Percentiles rank a stretch among this genome's conserved stretches.
Conservation (phyloP, 2,329 filamentous ascomycete genomes). For the Aspergillus fumigatiaffinis region DNA sequence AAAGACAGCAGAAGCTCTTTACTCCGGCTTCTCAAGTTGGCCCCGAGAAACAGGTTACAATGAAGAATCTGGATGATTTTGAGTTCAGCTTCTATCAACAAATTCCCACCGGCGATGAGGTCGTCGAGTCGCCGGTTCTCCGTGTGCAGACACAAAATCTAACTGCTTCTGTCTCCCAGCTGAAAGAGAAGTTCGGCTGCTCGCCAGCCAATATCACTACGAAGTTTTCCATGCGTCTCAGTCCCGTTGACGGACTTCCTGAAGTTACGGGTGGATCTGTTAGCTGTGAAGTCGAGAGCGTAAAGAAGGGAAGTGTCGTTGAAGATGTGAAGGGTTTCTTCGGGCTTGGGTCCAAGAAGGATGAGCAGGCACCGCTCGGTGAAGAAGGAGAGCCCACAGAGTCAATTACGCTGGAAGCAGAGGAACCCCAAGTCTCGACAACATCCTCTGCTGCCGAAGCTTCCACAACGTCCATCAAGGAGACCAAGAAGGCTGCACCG, state of each 20-base stretch:
- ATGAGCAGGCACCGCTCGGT: slow-evolving; percentile 68
- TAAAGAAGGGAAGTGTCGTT: slow-evolving; percentile 75
- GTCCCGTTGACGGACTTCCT: slow-evolving; percentile 70
- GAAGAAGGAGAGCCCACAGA: slow-evolving; percentile 55
- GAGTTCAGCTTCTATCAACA: slow-evolving; percentile 75
- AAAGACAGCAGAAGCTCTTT: slow-evolving; percentile 78
- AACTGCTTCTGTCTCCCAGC: slow-evolving; percentile 72
- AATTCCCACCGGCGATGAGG: slow-evolving; percentile 44
- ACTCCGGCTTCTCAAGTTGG: slow-evolving; percentile 71
- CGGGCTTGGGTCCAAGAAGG: slow-evolving; percentile 88
- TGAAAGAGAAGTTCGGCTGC: slow-evolving; percentile 77
- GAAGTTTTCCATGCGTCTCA: slow-evolving; percentile 72
- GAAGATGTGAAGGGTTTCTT: slow-evolving; percentile 96
- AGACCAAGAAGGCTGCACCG: slow-evolving; percentile 34
- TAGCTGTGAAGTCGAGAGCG: slow-evolving; percentile 77
- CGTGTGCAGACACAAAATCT: slow-evolving; percentile 76
- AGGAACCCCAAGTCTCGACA: slow-evolving; percentile 45
- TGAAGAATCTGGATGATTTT: slow-evolving; percentile 80
- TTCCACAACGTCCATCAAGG: slow-evolving; percentile 47
- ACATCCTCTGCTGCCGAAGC: slow-evolving; percentile 43
- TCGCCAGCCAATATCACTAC: slow-evolving; percentile 71
- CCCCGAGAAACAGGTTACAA: slow-evolving; percentile 75
- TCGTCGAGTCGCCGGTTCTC: slow-evolving; percentile 58
- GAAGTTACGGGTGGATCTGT: slow-evolving; percentile 71
- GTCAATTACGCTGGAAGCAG: slow-evolving; percentile 44